These are phyloP conservation scores for Straminergon stramineum DNA, from an alignment of 225 moss, liverwort and hornwort genomes.

Conservation along the genomic window DNA sequence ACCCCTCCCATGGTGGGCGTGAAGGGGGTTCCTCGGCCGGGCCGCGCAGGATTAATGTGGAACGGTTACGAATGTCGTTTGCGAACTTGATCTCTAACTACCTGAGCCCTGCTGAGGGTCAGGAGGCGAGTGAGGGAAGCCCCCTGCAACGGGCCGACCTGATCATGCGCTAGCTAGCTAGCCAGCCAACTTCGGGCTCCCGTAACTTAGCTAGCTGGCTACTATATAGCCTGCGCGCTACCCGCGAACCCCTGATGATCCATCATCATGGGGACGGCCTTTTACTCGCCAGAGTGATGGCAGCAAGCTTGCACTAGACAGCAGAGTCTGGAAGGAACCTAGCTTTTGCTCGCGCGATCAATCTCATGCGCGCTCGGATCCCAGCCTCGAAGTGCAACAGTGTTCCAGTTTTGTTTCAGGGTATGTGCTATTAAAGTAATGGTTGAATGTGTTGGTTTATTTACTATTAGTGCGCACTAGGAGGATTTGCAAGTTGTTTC, in stretches of 20 bases:
- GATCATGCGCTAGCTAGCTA: neutral
- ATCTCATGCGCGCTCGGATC: neutral
- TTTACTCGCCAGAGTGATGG: neutral
- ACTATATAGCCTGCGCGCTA: constrained; percentile 19
- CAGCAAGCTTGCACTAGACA: neutral
- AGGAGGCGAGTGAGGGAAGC: neutral
- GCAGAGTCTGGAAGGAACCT: neutral
- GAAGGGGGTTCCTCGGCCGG: neutral
- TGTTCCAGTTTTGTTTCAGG: neutral
- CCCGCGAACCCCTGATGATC: constrained; percentile 13
- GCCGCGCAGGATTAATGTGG: neutral
- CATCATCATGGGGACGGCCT: neutral
- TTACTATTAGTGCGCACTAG: neutral
- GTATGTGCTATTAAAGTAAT: neutral
- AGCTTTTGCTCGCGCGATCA: neutral
- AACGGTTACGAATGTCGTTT: constrained; percentile 6
- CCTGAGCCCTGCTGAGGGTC: neutral
- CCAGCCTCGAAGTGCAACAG: neutral
- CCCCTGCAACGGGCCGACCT: neutral
- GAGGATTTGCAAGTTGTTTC: neutral
- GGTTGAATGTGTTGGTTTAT: neutral
- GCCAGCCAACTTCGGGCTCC: neutral
- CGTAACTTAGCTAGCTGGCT: neutral
- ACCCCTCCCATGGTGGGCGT: neutral
- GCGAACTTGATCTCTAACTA: constrained; percentile 9